Evolutionary conservation across 257 asterid genomes (phyloP).

Genomic region (Nicotiana paniculata): DNA sequence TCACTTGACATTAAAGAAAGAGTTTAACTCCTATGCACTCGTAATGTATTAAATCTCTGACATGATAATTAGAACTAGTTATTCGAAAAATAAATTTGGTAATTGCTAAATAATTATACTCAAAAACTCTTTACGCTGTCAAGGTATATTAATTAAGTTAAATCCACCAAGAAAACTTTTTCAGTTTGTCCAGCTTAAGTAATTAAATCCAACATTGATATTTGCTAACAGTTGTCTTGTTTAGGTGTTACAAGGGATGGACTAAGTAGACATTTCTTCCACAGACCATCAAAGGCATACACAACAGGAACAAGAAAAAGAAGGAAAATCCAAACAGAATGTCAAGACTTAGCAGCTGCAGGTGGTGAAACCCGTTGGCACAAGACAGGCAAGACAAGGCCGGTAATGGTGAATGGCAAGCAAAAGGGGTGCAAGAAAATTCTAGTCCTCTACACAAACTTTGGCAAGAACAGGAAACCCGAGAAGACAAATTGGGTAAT

Average conservation of each 20-base stretch:
- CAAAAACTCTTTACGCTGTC: neutral
- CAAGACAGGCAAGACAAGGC: conserved; percentile 96
- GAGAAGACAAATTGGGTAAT: conserved; percentile 98
- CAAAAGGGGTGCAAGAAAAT: conserved; percentile 98
- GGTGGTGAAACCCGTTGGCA: conserved; percentile 99
- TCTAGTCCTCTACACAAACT: conserved; percentile 81
- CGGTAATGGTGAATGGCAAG: conserved; percentile 81
- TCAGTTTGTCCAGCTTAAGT: conserved; percentile 46
- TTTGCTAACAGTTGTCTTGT: neutral
- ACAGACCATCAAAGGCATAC: conserved; percentile 96
- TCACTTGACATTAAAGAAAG: conserved; percentile 3
- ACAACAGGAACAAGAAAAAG: conserved; percentile 97
- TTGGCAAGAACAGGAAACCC: conserved; percentile 93
- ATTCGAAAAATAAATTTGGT: neutral
- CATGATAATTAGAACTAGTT: neutral
- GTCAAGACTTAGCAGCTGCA: conserved; percentile 74
- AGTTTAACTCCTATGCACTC: neutral
- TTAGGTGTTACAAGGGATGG: conserved; percentile 94
- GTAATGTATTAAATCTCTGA: no score
- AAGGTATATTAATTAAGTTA: no score
- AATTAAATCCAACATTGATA: conserved; percentile 44
- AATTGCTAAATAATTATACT: no score
- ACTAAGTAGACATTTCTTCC: conserved; percentile 88
- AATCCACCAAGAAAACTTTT: neutral
- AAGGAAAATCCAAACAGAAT: conserved; percentile 84